phyloP scores from a whole-genome alignment of 208 protist genomes.

The Leishmania aethiopica region DNA sequence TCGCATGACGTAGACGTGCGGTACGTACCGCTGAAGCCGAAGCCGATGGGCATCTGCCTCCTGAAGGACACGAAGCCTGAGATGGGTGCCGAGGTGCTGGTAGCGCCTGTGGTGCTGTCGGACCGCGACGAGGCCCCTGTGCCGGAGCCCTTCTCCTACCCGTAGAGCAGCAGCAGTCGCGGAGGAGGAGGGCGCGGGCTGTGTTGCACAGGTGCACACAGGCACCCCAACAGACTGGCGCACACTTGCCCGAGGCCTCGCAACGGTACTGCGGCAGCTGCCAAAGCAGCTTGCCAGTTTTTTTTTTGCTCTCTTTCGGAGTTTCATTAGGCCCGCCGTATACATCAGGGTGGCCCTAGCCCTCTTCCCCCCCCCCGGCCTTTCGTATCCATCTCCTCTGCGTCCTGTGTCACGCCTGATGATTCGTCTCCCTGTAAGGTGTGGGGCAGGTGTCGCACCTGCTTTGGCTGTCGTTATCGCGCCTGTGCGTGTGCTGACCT shows the following conservation, averaged over 20 bases:
- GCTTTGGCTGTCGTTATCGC: background rate
- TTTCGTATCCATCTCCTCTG: background rate
- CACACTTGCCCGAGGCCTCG: background rate
- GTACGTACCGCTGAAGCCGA: constrained; percentile 76
- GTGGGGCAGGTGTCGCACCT: background rate
- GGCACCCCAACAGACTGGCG: background rate
- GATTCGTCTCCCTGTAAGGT: background rate
- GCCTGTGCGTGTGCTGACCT: background rate
- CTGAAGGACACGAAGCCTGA: constrained; percentile 74
- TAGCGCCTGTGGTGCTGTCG: constrained; percentile 51
- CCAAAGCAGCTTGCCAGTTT: background rate
- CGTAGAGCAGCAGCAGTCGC: constrained; percentile 34
- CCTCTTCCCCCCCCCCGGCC: background rate
- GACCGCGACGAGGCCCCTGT: constrained; percentile 59
- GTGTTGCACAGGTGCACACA: background rate
- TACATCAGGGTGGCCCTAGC: too few species aligned
- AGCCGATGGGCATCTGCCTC: constrained; percentile 77
- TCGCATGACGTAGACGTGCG: constrained; percentile 69
- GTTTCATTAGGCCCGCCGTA: background rate
- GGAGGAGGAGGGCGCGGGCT: background rate
- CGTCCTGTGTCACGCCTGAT: background rate
- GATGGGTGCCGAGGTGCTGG: constrained; percentile 47
- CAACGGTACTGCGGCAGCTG: background rate
- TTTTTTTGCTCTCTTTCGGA: background rate
- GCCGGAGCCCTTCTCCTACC: constrained; percentile 84